phyloP scores from a whole-genome alignment of 106 monocot species.

The Apostasia ramifera region DNA sequence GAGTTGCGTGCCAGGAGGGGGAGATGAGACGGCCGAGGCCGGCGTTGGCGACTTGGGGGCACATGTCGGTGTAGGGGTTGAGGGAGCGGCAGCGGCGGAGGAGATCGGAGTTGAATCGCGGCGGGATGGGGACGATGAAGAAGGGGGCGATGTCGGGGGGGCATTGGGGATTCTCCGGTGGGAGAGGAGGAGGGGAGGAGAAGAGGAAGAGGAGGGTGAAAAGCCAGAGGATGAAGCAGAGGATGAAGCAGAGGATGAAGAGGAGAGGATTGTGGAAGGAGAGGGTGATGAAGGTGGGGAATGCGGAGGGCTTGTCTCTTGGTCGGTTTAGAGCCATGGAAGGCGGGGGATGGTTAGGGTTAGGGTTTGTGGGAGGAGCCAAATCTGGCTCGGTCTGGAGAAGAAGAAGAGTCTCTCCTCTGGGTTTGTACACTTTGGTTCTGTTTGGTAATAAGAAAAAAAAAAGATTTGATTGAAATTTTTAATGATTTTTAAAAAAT shows the following conservation, averaged over 20 bases:
- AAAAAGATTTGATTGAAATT: no score
- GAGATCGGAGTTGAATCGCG: slow-evolving; percentile 37
- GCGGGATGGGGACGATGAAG: slow-evolving; percentile 46
- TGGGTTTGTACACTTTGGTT: no score
- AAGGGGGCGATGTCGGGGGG: slow-evolving; percentile 22
- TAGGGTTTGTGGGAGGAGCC: background rate
- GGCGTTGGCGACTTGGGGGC: slow-evolving; percentile 49
- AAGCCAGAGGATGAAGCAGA: slow-evolving; percentile 8
- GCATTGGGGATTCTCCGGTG: slow-evolving; percentile 10
- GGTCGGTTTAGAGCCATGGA: background rate
- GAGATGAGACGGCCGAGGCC: slow-evolving; percentile 49
- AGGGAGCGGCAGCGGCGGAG: slow-evolving; percentile 32
- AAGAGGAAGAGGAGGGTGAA: slow-evolving; percentile 16
- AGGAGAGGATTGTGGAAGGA: background rate
- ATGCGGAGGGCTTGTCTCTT: background rate
- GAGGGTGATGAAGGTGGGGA: background rate
- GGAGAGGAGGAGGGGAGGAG: background rate
- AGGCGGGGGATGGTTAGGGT: background rate
- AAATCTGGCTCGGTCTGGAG: no score
- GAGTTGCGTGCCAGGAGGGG: slow-evolving; percentile 40
- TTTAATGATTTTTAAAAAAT: no score
- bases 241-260: slow-evolving; percentile 14
- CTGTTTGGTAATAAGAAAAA: no score
- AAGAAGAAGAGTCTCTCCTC: no score
- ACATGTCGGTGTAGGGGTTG: slow-evolving; percentile 50